phyloP scores from a whole-genome alignment of 2,329 filamentous ascomycete species.

The Byssothecium circinans region DNA sequence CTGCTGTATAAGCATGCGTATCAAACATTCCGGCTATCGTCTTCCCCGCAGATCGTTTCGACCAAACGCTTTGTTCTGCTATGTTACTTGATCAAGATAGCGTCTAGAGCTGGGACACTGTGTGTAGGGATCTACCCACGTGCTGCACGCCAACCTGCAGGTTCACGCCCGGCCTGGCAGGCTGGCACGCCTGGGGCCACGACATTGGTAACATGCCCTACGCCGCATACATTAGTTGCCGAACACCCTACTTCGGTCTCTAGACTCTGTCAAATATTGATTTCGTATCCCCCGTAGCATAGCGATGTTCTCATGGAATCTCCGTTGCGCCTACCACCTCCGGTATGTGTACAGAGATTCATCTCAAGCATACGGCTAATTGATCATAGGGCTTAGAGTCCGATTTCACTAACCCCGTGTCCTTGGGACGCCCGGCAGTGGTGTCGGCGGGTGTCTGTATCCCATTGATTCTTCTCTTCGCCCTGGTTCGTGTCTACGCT shows the following conservation, averaged over 20 bases:
- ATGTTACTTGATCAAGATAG: conserved; percentile 1
- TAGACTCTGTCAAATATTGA: conserved; percentile 3
- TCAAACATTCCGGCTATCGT: conserved; percentile 3
- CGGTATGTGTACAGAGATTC: conserved; percentile 1
- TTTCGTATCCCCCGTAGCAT: conserved; percentile 2
- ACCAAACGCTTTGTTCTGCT: conserved; percentile 1
- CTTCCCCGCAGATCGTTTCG: conserved; percentile 6
- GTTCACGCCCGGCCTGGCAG: background rate
- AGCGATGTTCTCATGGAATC: conserved; percentile 13
- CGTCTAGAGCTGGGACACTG: background rate
- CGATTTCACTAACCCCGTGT: conserved; percentile 18
- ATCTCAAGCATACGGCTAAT: background rate
- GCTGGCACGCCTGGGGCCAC: conserved; percentile 1
- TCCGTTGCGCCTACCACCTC: conserved; percentile 11
- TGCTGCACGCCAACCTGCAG: background rate
- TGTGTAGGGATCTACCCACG: conserved; percentile 5
- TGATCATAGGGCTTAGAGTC: conserved; percentile 13
- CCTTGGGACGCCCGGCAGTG: conserved; percentile 20
- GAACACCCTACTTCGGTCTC: conserved; percentile 3
- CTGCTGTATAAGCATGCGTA: conserved; percentile 1
- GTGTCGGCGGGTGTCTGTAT: conserved; percentile 17
- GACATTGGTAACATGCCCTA: background rate
- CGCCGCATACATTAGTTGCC: conserved; percentile 8
- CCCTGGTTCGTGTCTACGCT: conserved; percentile 15
- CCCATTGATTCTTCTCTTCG: conserved; percentile 16